Percentiles rank a stretch among this genome's conserved stretches.
Evolutionary conservation across 1,139 yeast genomes (phyloP).

Genomic region (Protomyces macrosporus): DNA sequence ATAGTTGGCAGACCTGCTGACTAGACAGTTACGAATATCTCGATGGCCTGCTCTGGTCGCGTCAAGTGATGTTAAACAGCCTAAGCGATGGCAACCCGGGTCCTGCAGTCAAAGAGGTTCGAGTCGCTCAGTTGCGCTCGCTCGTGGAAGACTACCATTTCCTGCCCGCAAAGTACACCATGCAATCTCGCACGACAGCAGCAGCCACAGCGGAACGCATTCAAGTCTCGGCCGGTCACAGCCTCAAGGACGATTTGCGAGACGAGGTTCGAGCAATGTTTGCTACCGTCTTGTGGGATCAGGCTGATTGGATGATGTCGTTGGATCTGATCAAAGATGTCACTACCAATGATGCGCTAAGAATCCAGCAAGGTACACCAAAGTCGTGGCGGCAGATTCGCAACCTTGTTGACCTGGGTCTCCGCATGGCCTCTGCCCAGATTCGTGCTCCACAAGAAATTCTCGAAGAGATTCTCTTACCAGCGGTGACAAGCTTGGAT

Average conservation of each 20-base stretch:
- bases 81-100: not conserved
- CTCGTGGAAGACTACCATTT: conserved; percentile 2
- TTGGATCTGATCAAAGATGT: conserved; percentile 1
- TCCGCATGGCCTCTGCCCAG: conserved; percentile 67
- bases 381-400: not conserved
- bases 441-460: conserved; percentile 60
- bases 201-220: conserved; percentile 6
- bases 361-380: not conserved
- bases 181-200: conserved; percentile 8
- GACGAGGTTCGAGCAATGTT: not conserved
- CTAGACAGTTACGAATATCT: not conserved
- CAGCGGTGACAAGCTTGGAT: conserved; percentile 39
- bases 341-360: not conserved
- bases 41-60: conserved; percentile 11
- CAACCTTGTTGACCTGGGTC: conserved; percentile 40
- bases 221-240: not conserved
- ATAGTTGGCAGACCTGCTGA: not conserved
- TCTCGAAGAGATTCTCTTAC: conserved; percentile 52
- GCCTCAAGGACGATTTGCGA: not conserved
- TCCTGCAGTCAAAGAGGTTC: conserved; percentile 25
- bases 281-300: conserved; percentile 24
- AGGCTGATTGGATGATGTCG: conserved; percentile 6
- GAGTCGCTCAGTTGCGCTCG: conserved; percentile 34
- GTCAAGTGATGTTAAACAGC: conserved; percentile 5
- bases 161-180: not conserved